Base-by-base conservation (phyloP, 805 yeast species). In the Saccharomycopsis javanensis region DNA sequence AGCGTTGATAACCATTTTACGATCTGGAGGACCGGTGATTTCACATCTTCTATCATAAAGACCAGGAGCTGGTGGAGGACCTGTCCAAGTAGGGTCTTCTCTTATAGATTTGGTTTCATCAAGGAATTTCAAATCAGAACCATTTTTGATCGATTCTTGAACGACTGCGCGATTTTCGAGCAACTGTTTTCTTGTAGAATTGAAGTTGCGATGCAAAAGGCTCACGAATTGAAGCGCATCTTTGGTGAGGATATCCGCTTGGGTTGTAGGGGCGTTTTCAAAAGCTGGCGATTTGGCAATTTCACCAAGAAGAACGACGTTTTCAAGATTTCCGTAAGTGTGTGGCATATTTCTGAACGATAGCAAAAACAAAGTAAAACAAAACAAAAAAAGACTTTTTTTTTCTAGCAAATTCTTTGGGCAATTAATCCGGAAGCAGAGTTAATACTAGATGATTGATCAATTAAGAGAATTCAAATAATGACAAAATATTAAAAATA, bases 21-120 rank as follows among this genome's bases (percentile, higher is more conserved):
- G 79, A 68, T 85, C 86, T 55, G 91, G 86, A 20, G 95, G 95
- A 54, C 95, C 95, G 25, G 95, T 86, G 69, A 86, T 86, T 71
- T 86, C 94, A 50, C 81, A 83, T 68, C 89, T 79, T 73, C 95
- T 79, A 68, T 84, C 86, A 59, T 79, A 79, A 64, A 86, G 73
- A 54, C 90, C 89, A 45, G 83, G 84, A 42, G 88, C 90, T 54
- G 83, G 75, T 38, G 85, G 76, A 20, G 84, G 81, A 63, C 94
- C 91, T 62, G 78, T 80, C 94, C 94, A 86, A 38, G 80, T 79
- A 27, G 85, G 79, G 65, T 86, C 87, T 50, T 82, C 77, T 72
- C 94, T 79, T 65, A 86, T 83, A 68, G 75, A 71, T 56, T 72
- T 76, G n/a, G 91, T 86, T 67, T 83, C 91, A 28, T 80, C 79